Conservation (phyloP, 2,329 filamentous ascomycete genomes). For the Capronia coronata region DNA sequence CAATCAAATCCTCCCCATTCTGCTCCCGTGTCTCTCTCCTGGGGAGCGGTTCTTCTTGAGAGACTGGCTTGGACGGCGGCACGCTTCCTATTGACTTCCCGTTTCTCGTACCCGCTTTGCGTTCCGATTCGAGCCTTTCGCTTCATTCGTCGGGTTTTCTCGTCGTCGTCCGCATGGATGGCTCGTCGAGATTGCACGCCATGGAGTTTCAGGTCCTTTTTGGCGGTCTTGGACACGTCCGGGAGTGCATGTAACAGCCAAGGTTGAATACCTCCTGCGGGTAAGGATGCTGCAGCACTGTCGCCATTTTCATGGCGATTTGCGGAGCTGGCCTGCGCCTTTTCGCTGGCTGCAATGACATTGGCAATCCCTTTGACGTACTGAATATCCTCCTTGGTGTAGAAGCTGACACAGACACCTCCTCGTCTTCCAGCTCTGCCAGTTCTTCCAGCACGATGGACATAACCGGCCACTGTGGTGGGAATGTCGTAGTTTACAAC, state of each 20-base stretch:
- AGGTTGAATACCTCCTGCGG: constrained; percentile 55
- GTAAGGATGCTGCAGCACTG: constrained; percentile 31
- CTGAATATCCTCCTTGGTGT: constrained; percentile 89
- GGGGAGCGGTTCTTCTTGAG: constrained; percentile 2
- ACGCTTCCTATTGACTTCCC: constrained; percentile 42
- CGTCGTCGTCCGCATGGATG: constrained; percentile 36
- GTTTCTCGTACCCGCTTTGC: constrained; percentile 46
- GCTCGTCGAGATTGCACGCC: constrained; percentile 68
- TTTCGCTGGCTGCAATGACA: constrained; percentile 78
- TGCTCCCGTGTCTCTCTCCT: constrained; percentile 1
- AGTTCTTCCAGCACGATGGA: constrained; percentile 87
- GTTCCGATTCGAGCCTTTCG: constrained; percentile 64
- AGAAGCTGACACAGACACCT: constrained; percentile 86
- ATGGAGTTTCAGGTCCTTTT: constrained; percentile 70
- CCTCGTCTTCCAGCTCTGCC: constrained; percentile 81
- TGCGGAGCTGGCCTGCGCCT: constrained; percentile 46
- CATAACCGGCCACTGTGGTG: constrained; percentile 79
- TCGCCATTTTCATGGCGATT: constrained; percentile 35
- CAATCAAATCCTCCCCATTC: constrained; percentile 21
- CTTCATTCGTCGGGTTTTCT: constrained; percentile 35
- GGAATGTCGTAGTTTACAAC: constrained; percentile 98
- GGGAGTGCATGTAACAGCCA: constrained; percentile 88
- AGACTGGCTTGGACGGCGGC: constrained; percentile 40
- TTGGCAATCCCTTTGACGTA: constrained; percentile 89
- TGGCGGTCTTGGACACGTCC: constrained; percentile 72